Evolutionary conservation across 805 yeast genomes (phyloP), one percentile per base, ranked within the genome.

Genomic region (Yarrowia phangngaensis): DNA sequence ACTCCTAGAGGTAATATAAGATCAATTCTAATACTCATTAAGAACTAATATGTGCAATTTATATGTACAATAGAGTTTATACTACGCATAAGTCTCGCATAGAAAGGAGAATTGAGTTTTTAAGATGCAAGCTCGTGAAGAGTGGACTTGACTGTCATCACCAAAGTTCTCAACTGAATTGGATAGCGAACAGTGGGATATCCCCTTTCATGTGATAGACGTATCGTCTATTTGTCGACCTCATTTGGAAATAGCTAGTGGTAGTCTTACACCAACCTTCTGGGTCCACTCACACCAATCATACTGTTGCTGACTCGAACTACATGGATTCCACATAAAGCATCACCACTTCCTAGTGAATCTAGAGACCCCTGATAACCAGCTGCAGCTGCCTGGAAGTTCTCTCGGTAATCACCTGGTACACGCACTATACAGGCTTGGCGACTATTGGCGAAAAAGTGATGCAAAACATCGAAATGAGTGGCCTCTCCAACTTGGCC

Each of bases 401-500:
- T 23, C 3, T 51, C 34, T 3, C 55, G 19, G 12, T 48, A 50
- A 8, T 35, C 28, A 13, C 51, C 51, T 4, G 56, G 60, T 11
- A 58, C 61, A 28, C 62, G 45, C 12, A 58, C 35, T 15, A 41
- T 20, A 15, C 48, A 41, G 19, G 34, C 35, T 28, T 41, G 48
- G 15, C 48, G 28, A 2, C 9, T 15, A 6, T 17, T 29, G 13
- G 48, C 34, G 28, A 41, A 30, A 12, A 29, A 29, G 12, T 41
- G 48, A 20, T 56, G 60, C 31, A 64, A 31, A 12, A 65, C 51
- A 33, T 64, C 68, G 2, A 59, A 40, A 1, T 62, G 62, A 3
- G 61, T 52, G 23, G 63, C 59, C 6, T 57, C 47, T 8, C 66
- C 67, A n/a, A 54, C 51, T 6, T 57, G 23, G 2, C 69, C 69